Evolutionary conservation across 2,329 filamentous ascomycete genomes (phyloP).

Genomic region (Trichophyton mentagrophytes): DNA sequence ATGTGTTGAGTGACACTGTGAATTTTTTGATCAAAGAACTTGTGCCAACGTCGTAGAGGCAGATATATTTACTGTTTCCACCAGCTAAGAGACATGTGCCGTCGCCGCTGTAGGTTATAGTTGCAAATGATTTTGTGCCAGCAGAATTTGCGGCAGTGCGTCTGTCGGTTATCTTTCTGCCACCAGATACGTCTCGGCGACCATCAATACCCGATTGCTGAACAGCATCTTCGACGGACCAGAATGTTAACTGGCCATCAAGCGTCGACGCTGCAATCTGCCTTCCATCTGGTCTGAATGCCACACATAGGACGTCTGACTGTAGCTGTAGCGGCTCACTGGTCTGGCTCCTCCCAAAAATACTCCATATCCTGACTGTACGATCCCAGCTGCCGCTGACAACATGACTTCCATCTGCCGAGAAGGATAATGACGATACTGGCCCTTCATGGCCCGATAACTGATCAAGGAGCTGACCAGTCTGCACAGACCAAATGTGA

Average conservation of each 20-base stretch:
- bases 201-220: constrained; percentile 81
- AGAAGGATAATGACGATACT: constrained; percentile 75
- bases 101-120: constrained; percentile 82
- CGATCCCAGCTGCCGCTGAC: constrained; percentile 94
- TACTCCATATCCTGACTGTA: constrained; percentile 89
- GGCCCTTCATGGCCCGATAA: constrained; percentile 89
- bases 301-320: constrained; percentile 76
- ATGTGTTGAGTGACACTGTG: constrained; percentile 91
- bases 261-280: constrained; percentile 86
- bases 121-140: constrained; percentile 80
- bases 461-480: constrained; percentile 82
- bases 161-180: constrained; percentile 75
- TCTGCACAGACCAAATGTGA: constrained; percentile 97
- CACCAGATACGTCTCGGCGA: constrained; percentile 81
- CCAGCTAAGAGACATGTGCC: constrained; percentile 80
- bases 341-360: constrained; percentile 86
- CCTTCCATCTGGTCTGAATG: constrained; percentile 76
- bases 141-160: constrained; percentile 81
- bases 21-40: constrained; percentile 89
- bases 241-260: constrained; percentile 90
- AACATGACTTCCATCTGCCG: constrained; percentile 69
- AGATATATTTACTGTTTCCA: constrained; percentile 98
- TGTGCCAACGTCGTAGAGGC: constrained; percentile 86
- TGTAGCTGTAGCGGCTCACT: constrained; percentile 88
- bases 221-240: constrained; percentile 76